Percentiles rank a stretch among this genome's conserved stretches.
Conservation (phyloP, 2,329 filamentous ascomycete species). For the Fusarium penzigii region DNA sequence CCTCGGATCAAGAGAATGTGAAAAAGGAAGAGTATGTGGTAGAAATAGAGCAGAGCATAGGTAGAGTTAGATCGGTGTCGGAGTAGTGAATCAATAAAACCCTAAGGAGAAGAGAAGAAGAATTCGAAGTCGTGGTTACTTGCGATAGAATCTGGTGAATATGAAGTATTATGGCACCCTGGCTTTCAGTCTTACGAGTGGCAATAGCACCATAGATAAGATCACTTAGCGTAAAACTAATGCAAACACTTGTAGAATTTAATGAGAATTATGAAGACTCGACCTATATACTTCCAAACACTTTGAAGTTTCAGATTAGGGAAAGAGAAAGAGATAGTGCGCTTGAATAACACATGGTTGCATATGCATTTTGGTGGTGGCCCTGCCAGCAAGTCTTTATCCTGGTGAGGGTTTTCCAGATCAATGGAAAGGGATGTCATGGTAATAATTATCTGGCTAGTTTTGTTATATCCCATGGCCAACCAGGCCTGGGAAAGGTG, state of each 20-base stretch:
- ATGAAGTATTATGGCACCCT: neutral
- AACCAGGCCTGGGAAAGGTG: no score
- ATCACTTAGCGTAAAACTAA: neutral
- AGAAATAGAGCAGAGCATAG: neutral
- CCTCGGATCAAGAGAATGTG: neutral
- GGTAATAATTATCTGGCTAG: no score
- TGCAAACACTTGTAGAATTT: neutral
- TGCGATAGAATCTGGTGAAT: neutral
- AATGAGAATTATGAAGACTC: neutral
- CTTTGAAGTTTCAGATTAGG: no score
- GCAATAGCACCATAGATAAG: neutral
- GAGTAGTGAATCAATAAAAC: neutral
- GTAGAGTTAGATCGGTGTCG: neutral
- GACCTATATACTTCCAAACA: no score
- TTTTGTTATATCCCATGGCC: no score
- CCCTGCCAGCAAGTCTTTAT: no score
- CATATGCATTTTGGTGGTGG: no score
- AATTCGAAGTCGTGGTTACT: neutral
- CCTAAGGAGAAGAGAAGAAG: neutral
- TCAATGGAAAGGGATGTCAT: no score
- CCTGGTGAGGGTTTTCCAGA: no score
- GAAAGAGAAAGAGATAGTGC: no score
- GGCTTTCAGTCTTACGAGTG: neutral
- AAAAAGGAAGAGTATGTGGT: neutral
- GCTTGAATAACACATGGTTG: no score